A percentile compares a stretch with the other conserved stretches of the same genome.
Conservation (phyloP, 1,284 basidiomycete species). For the Fomitopsis betulina region DNA sequence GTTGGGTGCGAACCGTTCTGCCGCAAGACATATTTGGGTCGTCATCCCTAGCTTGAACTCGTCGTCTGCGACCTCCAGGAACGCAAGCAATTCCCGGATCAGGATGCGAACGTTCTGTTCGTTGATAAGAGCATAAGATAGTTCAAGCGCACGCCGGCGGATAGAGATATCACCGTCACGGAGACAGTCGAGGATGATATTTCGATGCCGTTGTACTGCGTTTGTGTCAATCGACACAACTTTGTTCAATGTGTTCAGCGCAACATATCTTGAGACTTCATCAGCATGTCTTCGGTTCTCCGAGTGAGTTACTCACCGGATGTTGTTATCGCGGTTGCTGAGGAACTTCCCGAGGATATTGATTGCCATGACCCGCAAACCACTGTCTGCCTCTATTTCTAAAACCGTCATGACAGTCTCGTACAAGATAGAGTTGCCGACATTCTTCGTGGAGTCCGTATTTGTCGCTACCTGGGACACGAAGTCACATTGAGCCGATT, state of each 20-base stretch:
- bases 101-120: constrained; percentile 93
- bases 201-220: constrained; percentile 96
- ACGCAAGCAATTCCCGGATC: constrained; percentile 89
- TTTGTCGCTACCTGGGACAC: constrained; percentile 88
- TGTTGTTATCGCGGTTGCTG: constrained; percentile 98
- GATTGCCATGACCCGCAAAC: constrained; percentile 98
- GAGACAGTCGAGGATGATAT: constrained; percentile 97
- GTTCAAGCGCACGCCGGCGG: constrained; percentile 90
- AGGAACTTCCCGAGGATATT: constrained; percentile 99
- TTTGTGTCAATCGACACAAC: constrained; percentile 98
- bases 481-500: neutral
- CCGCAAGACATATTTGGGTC: constrained; percentile 94
- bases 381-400: constrained; percentile 96
- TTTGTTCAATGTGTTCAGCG: constrained; percentile 97
- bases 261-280: constrained; percentile 74
- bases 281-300: neutral
- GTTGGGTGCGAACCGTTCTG: constrained; percentile 96
- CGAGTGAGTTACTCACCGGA: constrained; percentile 56
- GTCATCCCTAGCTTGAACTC: constrained; percentile 99
- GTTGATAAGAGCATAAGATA: constrained; percentile 97
- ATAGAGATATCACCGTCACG: constrained; percentile 99
- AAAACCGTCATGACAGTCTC: constrained; percentile 98
- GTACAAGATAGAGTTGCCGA: constrained; percentile 97
- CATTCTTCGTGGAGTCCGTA: constrained; percentile 97
- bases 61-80: constrained; percentile 97